A percentile compares a stretch with the other conserved stretches of the same genome.
These are phyloP conservation scores for Conringia planisiliqua DNA, from an alignment of 345 rosid species.

Conservation along the genomic window DNA sequence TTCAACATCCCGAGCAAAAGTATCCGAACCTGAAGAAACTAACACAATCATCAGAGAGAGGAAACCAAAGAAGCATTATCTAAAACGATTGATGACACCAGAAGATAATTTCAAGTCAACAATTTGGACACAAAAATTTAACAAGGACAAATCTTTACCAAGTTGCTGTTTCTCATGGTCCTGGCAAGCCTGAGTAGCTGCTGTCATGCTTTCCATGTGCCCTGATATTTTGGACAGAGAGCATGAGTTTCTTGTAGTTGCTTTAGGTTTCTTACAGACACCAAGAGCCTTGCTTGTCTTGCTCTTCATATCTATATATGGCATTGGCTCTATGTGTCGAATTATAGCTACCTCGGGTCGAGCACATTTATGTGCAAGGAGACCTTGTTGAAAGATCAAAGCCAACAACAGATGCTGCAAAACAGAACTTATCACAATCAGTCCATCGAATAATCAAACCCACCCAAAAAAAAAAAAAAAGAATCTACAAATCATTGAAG, in stretches of 20 bases:
- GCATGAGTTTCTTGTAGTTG: conserved; percentile 12
- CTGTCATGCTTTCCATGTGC: conserved; percentile 3
- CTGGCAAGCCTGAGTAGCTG: conserved; percentile 4
- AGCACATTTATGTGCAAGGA: neutral
- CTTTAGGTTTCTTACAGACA: conserved; percentile 34
- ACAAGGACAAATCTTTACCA: conserved; percentile 13
- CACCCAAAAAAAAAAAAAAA: neutral
- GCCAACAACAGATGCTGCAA: conserved; percentile 25
- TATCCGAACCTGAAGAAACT: conserved; percentile 24
- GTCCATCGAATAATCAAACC: neutral
- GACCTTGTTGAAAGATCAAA: conserved; percentile 2
- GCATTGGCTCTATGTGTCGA: conserved; percentile 34
- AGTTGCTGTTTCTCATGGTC: neutral
- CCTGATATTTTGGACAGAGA: conserved; percentile 22
- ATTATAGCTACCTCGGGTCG: neutral
- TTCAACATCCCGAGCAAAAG: conserved; percentile 27
- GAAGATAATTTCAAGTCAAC: neutral
- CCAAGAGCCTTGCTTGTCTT: conserved; percentile 37
- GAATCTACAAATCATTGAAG: neutral
- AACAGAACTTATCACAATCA: conserved; percentile 15
- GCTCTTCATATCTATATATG: conserved; percentile 38
- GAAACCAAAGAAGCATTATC: neutral
- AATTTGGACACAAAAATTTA: neutral
- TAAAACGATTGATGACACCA: neutral
- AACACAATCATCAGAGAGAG: conserved; percentile 14